A percentile compares a stretch with the other conserved stretches of the same genome.
phyloP scores from a whole-genome alignment of 2,329 filamentous ascomycete species.

The Fusarium foetens region DNA sequence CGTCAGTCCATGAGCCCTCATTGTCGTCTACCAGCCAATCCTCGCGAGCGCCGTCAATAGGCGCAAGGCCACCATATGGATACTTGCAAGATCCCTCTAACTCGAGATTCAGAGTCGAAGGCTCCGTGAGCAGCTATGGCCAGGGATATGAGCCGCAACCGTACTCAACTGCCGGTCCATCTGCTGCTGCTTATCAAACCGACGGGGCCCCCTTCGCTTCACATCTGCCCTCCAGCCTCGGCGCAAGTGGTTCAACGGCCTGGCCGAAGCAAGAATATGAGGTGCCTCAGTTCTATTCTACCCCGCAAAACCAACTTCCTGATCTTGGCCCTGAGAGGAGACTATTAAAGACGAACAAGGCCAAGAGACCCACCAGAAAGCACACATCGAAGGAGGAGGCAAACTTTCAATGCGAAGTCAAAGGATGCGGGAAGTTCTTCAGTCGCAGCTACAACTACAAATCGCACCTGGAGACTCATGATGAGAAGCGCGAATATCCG shows the following conservation, averaged over 20 bases:
- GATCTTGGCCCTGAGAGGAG: constrained; percentile 39
- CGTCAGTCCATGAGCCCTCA: constrained; percentile 33
- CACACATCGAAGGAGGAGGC: constrained; percentile 75
- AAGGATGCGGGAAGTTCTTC: constrained; percentile 81
- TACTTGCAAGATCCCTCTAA: constrained; percentile 39
- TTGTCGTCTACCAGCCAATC: constrained; percentile 33
- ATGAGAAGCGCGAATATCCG: constrained; percentile 76
- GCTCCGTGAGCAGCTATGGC: constrained; percentile 30
- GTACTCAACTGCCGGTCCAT: constrained; percentile 34
- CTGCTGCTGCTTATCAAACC: constrained; percentile 33
- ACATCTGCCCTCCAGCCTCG: constrained; percentile 31
- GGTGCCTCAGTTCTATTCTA: constrained; percentile 37
- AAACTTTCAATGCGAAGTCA: constrained; percentile 74
- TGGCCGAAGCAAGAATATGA: constrained; percentile 44
- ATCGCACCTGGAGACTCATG: constrained; percentile 86
- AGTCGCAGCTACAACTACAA: constrained; percentile 88
- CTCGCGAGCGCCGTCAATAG: constrained; percentile 26
- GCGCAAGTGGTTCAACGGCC: constrained; percentile 16
- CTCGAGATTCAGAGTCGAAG: constrained; percentile 35
- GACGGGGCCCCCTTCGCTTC: constrained; percentile 36
- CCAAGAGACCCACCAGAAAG: constrained; percentile 57
- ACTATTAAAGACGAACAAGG: constrained; percentile 38
- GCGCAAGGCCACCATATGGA: constrained; percentile 36
- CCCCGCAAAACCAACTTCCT: constrained; percentile 33
- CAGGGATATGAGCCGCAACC: constrained; percentile 36